Conservation (phyloP, 306 rosid species). For the Glycyrrhiza uralensis region DNA sequence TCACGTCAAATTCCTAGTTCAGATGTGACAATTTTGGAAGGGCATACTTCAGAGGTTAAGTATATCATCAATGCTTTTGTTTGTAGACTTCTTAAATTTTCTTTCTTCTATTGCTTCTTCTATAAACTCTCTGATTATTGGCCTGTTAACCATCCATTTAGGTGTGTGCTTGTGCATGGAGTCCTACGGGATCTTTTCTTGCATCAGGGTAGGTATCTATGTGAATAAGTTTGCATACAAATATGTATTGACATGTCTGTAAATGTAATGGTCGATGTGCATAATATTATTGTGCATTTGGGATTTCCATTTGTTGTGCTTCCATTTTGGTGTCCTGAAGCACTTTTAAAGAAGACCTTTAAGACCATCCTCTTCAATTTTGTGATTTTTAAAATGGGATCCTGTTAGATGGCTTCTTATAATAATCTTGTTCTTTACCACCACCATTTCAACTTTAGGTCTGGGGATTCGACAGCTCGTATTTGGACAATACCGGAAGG, state of each 20-base stretch:
- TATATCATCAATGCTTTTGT: slow-evolving; percentile 23
- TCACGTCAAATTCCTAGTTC: slow-evolving; percentile 69
- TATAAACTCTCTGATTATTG: slow-evolving; percentile 12
- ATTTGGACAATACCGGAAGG: slow-evolving; percentile 82
- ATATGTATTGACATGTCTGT: not conserved
- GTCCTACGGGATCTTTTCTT: slow-evolving; percentile 89
- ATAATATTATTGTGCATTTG: slow-evolving; percentile 6
- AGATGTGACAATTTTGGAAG: slow-evolving; percentile 86
- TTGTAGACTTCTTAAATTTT: not conserved
- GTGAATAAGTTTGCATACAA: slow-evolving; percentile 12
- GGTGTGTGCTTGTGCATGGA: slow-evolving; percentile 99
- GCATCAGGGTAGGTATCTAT: slow-evolving; percentile 79
- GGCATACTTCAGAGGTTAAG: slow-evolving; percentile 90
- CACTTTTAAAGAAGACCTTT: not conserved
- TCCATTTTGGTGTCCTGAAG: not conserved
- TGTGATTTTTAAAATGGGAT: slow-evolving; percentile 12
- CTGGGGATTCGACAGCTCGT: slow-evolving; percentile 97
- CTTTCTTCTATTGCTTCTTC: slow-evolving; percentile 9
- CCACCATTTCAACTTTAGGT: slow-evolving; percentile 41
- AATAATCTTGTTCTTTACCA: not conserved
- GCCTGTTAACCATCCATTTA: slow-evolving; percentile 38
- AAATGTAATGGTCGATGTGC: not conserved
- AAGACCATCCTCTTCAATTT: not conserved
- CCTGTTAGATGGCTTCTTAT: not conserved
- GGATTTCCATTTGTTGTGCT: not conserved